Conservation (phyloP, 78 protist species). For the Guillardia theta region DNA sequence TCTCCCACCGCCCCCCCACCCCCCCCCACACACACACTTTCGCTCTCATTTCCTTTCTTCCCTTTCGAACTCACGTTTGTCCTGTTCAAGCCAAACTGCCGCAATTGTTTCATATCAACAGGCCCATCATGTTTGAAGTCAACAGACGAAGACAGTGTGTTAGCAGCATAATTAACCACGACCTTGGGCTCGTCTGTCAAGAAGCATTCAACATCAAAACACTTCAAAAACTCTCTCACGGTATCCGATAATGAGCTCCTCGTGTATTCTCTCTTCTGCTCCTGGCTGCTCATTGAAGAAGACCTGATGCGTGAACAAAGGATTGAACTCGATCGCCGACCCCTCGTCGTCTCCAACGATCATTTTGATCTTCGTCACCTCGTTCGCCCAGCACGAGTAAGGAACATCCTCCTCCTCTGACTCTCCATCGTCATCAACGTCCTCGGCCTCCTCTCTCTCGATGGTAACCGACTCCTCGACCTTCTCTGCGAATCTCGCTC, state of each 20-base stretch:
- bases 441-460: background rate
- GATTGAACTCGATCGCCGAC: background rate
- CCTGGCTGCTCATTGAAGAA: background rate
- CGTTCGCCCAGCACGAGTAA: background rate
- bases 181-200: background rate
- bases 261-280: background rate
- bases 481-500: background rate
- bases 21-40: no score
- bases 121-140: background rate
- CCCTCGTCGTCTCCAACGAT: background rate
- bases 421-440: background rate
- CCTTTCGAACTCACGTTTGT: no score
- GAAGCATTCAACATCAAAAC: background rate
- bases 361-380: background rate
- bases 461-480: background rate
- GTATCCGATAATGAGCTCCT: constrained; percentile 22
- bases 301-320: background rate
- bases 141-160: background rate
- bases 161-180: background rate
- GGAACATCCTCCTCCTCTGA: background rate
- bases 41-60: no score
- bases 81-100: background rate
- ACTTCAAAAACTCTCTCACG: no score
- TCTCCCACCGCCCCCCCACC: no score
- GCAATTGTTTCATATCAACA: background rate